These are phyloP conservation scores for Suillus paluster DNA, from an alignment of 768 basidiomycete genomes.

Conservation along the genomic window DNA sequence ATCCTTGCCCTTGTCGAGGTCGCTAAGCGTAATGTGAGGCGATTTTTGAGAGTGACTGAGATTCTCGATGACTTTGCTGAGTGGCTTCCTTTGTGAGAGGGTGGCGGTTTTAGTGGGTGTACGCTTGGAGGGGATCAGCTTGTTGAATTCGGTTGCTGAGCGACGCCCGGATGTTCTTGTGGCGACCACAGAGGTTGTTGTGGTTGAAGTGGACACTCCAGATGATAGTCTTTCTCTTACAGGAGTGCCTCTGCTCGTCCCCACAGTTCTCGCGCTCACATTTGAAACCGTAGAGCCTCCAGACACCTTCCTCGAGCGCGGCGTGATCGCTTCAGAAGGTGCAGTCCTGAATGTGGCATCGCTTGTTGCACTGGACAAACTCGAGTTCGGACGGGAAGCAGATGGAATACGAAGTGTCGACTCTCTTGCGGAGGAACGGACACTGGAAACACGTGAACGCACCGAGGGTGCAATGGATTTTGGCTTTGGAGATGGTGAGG, in stretches of 20 bases:
- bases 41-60: not conserved
- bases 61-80: constrained; percentile 16
- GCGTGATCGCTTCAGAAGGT: constrained; percentile 31
- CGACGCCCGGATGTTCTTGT: constrained; percentile 31
- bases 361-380: constrained; percentile 35
- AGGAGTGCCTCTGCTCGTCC: constrained; percentile 20
- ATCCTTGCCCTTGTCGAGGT: constrained; percentile 9
- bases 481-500: not conserved
- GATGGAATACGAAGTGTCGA: constrained; percentile 38
- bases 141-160: constrained; percentile 22
- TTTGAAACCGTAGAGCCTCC: constrained; percentile 35
- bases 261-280: constrained; percentile 34
- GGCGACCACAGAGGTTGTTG: not conserved
- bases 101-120: not conserved
- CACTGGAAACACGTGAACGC: constrained; percentile 26
- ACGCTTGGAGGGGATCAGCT: constrained; percentile 23
- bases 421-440: constrained; percentile 31
- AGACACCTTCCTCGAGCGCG: constrained; percentile 35
- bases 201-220: constrained; percentile 23
- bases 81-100: constrained; percentile 12
- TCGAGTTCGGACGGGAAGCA: constrained; percentile 30
- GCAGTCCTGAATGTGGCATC: constrained; percentile 38
- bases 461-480: constrained; percentile 22
- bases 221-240: constrained; percentile 29
- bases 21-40: constrained; percentile 2